Evolutionary conservation across 2,329 filamentous ascomycete species (phyloP).

Genomic region (Fusarium sp.): DNA sequence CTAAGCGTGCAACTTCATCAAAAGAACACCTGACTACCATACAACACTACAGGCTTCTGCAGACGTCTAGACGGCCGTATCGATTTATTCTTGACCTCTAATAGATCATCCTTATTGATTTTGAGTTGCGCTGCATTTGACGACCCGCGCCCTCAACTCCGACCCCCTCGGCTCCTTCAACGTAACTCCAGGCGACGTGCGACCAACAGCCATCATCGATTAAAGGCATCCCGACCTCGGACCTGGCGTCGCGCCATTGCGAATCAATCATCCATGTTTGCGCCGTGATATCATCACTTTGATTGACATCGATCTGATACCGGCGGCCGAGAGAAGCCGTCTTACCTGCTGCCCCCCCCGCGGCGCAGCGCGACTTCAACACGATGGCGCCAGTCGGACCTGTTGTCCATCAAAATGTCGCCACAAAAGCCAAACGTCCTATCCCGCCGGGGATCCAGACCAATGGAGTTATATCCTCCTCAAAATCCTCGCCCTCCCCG

Average conservation of each 20-base stretch:
- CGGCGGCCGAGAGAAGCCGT: slow-evolving; percentile 20
- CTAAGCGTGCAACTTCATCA: slow-evolving; percentile 39
- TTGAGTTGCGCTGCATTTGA: slow-evolving; percentile 31
- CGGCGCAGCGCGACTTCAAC: slow-evolving; percentile 45
- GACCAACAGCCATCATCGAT: slow-evolving; percentile 24
- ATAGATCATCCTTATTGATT: slow-evolving; percentile 30
- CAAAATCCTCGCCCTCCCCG: slow-evolving; percentile 70
- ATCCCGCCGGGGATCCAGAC: slow-evolving; percentile 74
- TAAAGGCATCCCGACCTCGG: slow-evolving; percentile 5
- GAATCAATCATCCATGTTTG: slow-evolving; percentile 37
- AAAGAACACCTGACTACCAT: slow-evolving; percentile 24
- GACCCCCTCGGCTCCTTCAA: slow-evolving; percentile 37
- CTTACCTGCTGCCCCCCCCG: slow-evolving; percentile 33
- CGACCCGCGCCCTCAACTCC: slow-evolving; percentile 24
- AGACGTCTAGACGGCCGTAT: slow-evolving; percentile 2
- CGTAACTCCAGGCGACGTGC: slow-evolving; percentile 38
- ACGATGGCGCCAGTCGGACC: slow-evolving; percentile 69
- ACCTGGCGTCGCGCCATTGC: slow-evolving; percentile 30
- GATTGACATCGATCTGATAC: slow-evolving; percentile 30
- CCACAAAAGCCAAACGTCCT: slow-evolving; percentile 76
- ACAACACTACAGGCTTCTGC: slow-evolving; percentile 8
- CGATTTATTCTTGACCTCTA: background rate
- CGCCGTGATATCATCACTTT: slow-evolving; percentile 27
- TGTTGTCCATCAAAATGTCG: slow-evolving; percentile 56
- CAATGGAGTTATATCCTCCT: slow-evolving; percentile 67